Base-by-base conservation (phyloP, 768 basidiomycete species). In the Tulasnella sp. region DNA sequence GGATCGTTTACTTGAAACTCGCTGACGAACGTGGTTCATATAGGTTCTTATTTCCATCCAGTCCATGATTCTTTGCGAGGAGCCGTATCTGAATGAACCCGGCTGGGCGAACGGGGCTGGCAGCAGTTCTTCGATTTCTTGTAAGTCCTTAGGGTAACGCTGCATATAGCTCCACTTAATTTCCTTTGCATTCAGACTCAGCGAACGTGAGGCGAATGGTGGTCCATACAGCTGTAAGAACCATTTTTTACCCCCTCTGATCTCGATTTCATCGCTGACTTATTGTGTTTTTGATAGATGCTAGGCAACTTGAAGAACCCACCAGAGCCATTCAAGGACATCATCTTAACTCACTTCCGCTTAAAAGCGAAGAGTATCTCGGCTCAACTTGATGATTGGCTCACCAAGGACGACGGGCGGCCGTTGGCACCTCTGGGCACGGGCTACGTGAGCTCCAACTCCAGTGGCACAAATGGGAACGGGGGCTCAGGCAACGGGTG, bases 61-160 rank as follows among this genome's bases (percentile, higher is more conserved):
- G 86, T 95, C 94, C 21, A 95, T 98, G 94, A 97, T 98, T 82
- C 87, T 98, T 36, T 96, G 94, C 81, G 97, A 97, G 27, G 96
- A 96, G 83, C 94, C 97, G 12, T 97, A 96, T 84, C 85, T 96
- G 80, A 97, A 97, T 82, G 96, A 98, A 84, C 96, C 96, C 27
- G 95, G 93, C 36, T 94, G 94, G 94, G 92, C 94, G 31, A 86
- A 85, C 58, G 89, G 90, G 79, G 90, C 88, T 21, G 95, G 95
- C 38, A 93, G 91, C 36, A 89, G 93, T 2, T 89, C 90, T 81
- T 96, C 95, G 42, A 88, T 87, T 82, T 91, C 92, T 72, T 96
- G 94, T 96, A 85, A 85, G 90, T 85, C 62, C 31, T 14, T 5
- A 14, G 14, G 27, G 62, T 31, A 7, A 8, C 31, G 6, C n/a